phyloP scores from a whole-genome alignment of 2,329 filamentous ascomycete species.

The Botrytis sinoallii region DNA sequence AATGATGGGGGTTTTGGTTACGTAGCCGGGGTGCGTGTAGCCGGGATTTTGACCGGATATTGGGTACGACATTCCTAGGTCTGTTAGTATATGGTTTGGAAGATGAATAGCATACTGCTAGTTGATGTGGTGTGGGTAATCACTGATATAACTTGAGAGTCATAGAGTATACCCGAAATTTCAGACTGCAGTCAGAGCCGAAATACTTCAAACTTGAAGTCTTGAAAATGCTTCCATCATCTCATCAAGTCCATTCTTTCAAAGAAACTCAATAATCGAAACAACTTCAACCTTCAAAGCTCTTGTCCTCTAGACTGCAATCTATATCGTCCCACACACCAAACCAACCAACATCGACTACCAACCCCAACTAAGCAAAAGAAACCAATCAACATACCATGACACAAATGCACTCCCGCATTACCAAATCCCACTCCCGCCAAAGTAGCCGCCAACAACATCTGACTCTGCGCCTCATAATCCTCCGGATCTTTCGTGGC shows the following conservation, averaged over 20 bases:
- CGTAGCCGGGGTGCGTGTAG: constrained; percentile 86
- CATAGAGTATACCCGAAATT: neutral
- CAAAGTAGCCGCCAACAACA: constrained; percentile 90
- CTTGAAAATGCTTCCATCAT: neutral
- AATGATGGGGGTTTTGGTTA: constrained; percentile 73
- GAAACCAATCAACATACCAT: constrained; percentile 43
- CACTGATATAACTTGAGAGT: too few relatives aligned
- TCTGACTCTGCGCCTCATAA: constrained; percentile 86
- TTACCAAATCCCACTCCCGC: constrained; percentile 97
- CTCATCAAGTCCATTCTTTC: neutral
- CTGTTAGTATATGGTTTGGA: constrained; percentile 14
- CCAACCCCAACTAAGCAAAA: neutral
- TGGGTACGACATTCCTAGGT: constrained; percentile 85
- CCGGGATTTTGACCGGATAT: constrained; percentile 93
- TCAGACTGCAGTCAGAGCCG: neutral
- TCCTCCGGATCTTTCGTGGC: constrained; percentile 87
- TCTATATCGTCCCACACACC: neutral
- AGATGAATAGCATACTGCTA: neutral
- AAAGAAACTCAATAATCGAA: neutral
- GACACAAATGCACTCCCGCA: constrained; percentile 86
- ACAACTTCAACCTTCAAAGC: neutral
- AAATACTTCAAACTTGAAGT: neutral
- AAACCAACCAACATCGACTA: too few relatives aligned
- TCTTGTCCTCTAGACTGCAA: neutral
- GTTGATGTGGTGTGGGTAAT: neutral